Conservation (phyloP, 192 early-diverging fungal genomes). For the Coemansia sp. region DNA sequence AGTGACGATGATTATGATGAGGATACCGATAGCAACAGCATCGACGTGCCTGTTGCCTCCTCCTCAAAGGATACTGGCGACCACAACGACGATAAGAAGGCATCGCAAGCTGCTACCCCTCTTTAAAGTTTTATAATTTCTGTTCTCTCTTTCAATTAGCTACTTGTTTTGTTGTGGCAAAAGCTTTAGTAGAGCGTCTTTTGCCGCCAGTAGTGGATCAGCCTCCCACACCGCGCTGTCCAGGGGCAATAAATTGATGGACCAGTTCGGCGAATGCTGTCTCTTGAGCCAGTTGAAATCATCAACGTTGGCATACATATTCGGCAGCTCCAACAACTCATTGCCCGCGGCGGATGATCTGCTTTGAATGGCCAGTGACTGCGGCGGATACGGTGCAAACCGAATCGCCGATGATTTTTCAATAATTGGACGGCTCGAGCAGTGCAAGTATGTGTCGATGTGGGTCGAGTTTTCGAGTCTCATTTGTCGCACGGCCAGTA, state of each 20-base stretch:
- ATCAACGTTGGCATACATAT: conserved; percentile 67
- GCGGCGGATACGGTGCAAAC: conserved; percentile 66
- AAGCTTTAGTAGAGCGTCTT: neutral
- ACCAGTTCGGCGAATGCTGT: conserved; percentile 79
- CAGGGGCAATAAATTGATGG: neutral
- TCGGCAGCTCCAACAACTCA: conserved; percentile 36
- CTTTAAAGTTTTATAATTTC: neutral
- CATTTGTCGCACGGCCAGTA: conserved; percentile 80
- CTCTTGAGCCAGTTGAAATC: conserved; percentile 92
- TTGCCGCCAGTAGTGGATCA: no score
- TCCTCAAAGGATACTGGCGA: neutral
- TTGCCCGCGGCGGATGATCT: neutral
- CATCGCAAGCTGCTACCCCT: neutral
- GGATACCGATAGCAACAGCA: neutral
- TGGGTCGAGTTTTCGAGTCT: conserved; percentile 73
- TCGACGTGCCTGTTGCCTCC: neutral
- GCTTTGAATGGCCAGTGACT: neutral
- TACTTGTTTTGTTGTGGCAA: neutral
- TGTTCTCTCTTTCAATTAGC: neutral
- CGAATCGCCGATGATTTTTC: conserved; percentile 71
- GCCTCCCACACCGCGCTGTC: neutral
- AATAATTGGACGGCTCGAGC: conserved; percentile 81
- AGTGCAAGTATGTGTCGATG: conserved; percentile 68
- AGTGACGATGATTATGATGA: conserved; percentile 18
- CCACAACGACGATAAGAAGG: neutral